phyloP scores from a whole-genome alignment of 192 early-diverging fungal species.

The Gigaspora rosea region DNA sequence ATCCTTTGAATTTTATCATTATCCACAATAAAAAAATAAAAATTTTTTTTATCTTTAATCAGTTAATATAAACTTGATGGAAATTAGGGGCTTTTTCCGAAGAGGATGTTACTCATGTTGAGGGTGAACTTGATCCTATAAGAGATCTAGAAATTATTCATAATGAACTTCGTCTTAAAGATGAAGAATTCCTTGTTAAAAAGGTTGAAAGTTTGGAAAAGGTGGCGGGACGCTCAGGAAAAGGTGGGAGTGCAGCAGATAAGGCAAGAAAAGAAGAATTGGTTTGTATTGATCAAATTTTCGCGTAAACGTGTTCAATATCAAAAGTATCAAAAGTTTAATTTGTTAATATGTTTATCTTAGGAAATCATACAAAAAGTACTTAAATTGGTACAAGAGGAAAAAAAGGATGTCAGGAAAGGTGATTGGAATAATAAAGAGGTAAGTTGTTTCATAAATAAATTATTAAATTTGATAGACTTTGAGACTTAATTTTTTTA shows the following conservation, averaged over 20 bases:
- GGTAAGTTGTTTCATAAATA: slow-evolving; percentile 39
- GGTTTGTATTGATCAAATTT: not conserved
- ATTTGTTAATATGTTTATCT: not conserved
- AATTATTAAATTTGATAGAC: not conserved
- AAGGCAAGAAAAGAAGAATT: slow-evolving; percentile 92
- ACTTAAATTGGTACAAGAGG: slow-evolving; percentile 71
- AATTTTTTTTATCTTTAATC: slow-evolving; percentile 1
- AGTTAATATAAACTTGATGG: not conserved
- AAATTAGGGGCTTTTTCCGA: slow-evolving; percentile 76
- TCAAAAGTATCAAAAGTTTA: no score
- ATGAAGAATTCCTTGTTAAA: slow-evolving; percentile 79
- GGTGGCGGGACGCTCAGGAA: slow-evolving; percentile 55
- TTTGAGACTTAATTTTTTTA: not conserved
- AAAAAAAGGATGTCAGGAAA: slow-evolving; percentile 85
- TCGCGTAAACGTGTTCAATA: not conserved
- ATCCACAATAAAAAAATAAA: not conserved
- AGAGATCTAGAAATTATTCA: slow-evolving; percentile 95
- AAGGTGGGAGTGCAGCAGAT: slow-evolving; percentile 78
- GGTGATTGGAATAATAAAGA: slow-evolving; percentile 93
- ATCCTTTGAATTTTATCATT: slow-evolving; percentile 21
- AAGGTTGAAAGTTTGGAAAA: slow-evolving; percentile 74
- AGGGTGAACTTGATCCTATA: slow-evolving; percentile 86
- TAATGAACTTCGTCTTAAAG: slow-evolving; percentile 93
- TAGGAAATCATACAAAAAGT: slow-evolving; percentile 68
- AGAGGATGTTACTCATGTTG: slow-evolving; percentile 91